A percentile compares a stretch with the other conserved stretches of the same genome.
phyloP scores from a whole-genome alignment of 768 basidiomycete species.

The Phaffia australis region DNA sequence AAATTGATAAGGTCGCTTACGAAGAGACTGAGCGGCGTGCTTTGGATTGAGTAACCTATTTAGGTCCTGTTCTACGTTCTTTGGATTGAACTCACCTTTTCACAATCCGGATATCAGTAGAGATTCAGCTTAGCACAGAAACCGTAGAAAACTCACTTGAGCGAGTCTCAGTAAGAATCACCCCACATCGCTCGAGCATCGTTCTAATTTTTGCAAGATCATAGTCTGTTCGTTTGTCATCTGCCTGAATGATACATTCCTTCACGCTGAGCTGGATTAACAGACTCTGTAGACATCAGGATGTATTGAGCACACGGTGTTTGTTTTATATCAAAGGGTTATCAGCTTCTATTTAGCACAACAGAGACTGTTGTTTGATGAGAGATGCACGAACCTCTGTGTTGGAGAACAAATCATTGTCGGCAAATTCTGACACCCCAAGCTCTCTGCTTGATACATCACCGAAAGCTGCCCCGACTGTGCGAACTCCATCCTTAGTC shows the following conservation, averaged over 20 bases:
- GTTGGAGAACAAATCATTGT: constrained; percentile 92
- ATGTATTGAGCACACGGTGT: background rate
- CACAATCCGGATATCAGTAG: background rate
- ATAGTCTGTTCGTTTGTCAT: constrained; percentile 47
- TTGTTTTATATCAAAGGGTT: background rate
- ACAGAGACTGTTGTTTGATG: background rate
- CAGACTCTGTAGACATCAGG: constrained; percentile 55
- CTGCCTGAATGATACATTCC: constrained; percentile 66
- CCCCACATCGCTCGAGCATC: constrained; percentile 77
- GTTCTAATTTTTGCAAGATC: constrained; percentile 77
- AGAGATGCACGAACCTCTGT: constrained; percentile 55
- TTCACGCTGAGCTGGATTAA: constrained; percentile 96
- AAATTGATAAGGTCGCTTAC: constrained; percentile 41
- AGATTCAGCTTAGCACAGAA: background rate
- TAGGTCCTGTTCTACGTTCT: constrained; percentile 70
- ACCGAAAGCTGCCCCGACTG: constrained; percentile 79
- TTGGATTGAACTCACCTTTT: constrained; percentile 70
- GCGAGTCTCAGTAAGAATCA: constrained; percentile 82
- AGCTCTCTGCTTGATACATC: constrained; percentile 76
- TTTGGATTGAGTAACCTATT: constrained; percentile 53
- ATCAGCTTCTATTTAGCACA: background rate
- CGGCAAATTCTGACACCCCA: constrained; percentile 81
- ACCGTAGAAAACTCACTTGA: constrained; percentile 48
- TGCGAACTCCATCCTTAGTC: constrained; percentile 39
- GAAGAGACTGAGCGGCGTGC: constrained; percentile 45